Evolutionary conservation across 352 stramenopile genomes (phyloP), one percentile per base, ranked within the genome.

Genomic region (Globisporangium yorkense): DNA sequence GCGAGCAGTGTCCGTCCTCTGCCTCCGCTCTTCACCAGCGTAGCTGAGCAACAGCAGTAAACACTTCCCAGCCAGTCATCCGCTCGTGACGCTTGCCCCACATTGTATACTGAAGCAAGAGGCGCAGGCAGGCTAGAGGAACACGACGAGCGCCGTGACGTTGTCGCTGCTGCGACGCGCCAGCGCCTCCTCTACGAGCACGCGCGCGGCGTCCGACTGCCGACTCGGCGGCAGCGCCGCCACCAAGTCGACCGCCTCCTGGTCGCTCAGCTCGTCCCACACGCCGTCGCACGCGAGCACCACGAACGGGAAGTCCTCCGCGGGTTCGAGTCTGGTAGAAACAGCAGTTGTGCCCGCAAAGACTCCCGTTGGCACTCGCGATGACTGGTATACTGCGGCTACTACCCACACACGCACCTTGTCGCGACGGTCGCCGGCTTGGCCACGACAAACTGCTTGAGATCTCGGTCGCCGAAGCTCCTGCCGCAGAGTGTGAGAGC

Each of bases 231-330:
- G 56, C 49, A 90, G 45, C 7, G 62, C 59, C 47, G 49, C 44
- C 24, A 94, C 55, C n/a, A 93, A 58, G 43, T 92, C 76, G 21
- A 93, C 72, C 21, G 54, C 80, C 41, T 90, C 81, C 68, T 94
- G 81, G 59, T 92, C 80, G 15, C 57, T 71, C 24, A 94, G 52
- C 47, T 87, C 77, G 68, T 94, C 82, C 84, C 84, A 94, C 1
- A 94, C 59, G 21, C 84, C 84, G 57, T 94, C 84, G 57, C 84
- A 94, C 61, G 80, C 84, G 51, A 94, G 61, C 20, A 94, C 70
- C 12, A 92, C 48, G 49, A 94, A 88, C 3, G 75, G 70, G 62
- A 75, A 86, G 55, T 89, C 74, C 3, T 57, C 29, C 20, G 60
- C 9, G 9, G 77, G 66, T 13, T 71, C 65, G 6, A 92, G 54